Conservation (phyloP, 306 rosid species). For the Elaeagnus macrophylla region DNA sequence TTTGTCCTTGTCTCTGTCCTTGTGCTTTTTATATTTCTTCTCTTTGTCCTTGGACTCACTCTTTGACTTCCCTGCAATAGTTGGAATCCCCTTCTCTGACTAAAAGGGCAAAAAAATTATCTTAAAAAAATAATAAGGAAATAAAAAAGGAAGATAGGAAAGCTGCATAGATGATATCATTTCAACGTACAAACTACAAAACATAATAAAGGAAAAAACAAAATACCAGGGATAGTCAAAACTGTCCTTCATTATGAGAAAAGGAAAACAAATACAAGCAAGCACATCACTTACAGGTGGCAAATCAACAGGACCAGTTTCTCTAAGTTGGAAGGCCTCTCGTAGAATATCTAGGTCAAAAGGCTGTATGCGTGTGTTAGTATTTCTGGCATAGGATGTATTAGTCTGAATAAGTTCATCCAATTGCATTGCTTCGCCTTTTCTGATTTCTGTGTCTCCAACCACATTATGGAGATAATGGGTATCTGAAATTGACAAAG, state of each 20-base stretch:
- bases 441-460: conserved; percentile 28
- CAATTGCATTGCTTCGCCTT: conserved; percentile 32
- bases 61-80: conserved; percentile 13
- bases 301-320: conserved; percentile 17
- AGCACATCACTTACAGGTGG: conserved; percentile 20
- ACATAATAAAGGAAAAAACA: neutral
- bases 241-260: too few relatives aligned
- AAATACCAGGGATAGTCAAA: too few relatives aligned
- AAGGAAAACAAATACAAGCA: neutral
- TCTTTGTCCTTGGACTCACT: conserved; percentile 12
- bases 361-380: conserved; percentile 6
- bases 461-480: conserved; percentile 29
- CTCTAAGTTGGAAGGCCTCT: conserved; percentile 26
- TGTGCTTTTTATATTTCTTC: conserved; percentile 17
- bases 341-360: conserved; percentile 18
- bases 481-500: conserved; percentile 25
- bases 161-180: neutral
- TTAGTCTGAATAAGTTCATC: conserved; percentile 20
- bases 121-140: neutral
- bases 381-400: conserved; percentile 8
- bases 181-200: too few relatives aligned
- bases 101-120: conserved; percentile 6
- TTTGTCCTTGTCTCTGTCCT: conserved; percentile 8
- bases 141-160: neutral
- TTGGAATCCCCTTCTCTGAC: conserved; percentile 28